Conservation (phyloP, 2,329 filamentous ascomycete species). For the Xylaria sp. region DNA sequence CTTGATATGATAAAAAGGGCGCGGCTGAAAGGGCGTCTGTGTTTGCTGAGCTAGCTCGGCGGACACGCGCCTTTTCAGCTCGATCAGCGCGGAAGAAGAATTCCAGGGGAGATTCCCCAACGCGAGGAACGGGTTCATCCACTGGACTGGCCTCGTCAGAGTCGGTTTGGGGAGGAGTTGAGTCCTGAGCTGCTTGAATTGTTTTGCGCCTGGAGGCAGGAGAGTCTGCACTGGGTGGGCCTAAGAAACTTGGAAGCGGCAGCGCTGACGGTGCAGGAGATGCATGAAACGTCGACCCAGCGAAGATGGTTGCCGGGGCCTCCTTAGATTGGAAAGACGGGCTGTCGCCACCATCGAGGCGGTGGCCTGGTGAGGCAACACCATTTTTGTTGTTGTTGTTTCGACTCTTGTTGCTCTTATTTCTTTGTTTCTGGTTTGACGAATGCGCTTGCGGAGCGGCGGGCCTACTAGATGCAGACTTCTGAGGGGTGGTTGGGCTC, state of each 20-base stretch:
- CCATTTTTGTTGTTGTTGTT: constrained; percentile 49
- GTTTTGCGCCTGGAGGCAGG: constrained; percentile 59
- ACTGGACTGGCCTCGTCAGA: constrained; percentile 61
- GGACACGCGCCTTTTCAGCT: constrained; percentile 75
- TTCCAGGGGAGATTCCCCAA: constrained; percentile 81
- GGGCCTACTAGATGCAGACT: constrained; percentile 49
- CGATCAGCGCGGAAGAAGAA: constrained; percentile 90
- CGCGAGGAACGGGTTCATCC: constrained; percentile 50
- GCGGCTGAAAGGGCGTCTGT: constrained; percentile 53
- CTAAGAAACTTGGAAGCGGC: constrained; percentile 88
- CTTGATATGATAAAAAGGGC: constrained; percentile 65
- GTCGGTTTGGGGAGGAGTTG: constrained; percentile 62
- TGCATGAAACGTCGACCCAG: constrained; percentile 92
- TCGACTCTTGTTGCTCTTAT: constrained; percentile 45
- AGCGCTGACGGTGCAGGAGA: constrained; percentile 91
- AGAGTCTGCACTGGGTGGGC: constrained; percentile 78
- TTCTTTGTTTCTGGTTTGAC: constrained; percentile 49
- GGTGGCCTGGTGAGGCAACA: constrained; percentile 56
- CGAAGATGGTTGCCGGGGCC: constrained; percentile 73
- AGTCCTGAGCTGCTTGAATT: constrained; percentile 55
- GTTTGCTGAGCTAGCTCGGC: constrained; percentile 63
- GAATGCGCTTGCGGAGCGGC: constrained; percentile 50
- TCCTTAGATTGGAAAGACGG: constrained; percentile 61
- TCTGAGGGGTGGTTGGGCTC: constrained; percentile 60
- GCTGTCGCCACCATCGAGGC: constrained; percentile 58